Percentiles rank a stretch among this genome's conserved stretches.
Conservation (phyloP, 495 filamentous ascomycete species). For the Acidomyces sp. region DNA sequence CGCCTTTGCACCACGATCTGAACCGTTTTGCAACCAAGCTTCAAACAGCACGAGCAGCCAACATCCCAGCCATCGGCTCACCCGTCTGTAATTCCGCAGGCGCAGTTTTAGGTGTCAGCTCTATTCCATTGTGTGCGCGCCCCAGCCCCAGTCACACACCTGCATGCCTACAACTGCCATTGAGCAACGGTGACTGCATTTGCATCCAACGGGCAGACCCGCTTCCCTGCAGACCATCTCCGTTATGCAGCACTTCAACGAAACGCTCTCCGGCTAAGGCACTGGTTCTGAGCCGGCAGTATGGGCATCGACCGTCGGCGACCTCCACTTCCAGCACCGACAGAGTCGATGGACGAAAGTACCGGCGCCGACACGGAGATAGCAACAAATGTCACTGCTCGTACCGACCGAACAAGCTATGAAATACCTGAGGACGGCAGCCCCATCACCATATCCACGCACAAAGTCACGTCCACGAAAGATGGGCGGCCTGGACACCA, state of each 20-base stretch:
- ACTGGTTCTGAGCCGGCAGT: not conserved
- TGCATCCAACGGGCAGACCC: no score
- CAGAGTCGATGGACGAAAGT: slow-evolving; percentile 20
- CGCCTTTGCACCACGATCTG: no score
- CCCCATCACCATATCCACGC: slow-evolving; percentile 73
- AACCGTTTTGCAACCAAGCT: no score
- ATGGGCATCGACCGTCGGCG: slow-evolving; percentile 28
- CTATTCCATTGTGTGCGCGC: no score
- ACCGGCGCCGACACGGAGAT: slow-evolving; percentile 42
- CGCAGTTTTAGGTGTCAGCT: no score
- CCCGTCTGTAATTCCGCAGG: no score
- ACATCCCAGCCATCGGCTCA: no score
- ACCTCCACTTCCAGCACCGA: slow-evolving; percentile 30
- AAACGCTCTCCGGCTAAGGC: not conserved
- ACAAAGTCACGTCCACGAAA: slow-evolving; percentile 37
- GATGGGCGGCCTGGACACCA: slow-evolving; percentile 25
- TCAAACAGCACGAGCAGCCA: no score
- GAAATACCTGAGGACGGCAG: slow-evolving; percentile 93
- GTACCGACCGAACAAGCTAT: slow-evolving; percentile 70
- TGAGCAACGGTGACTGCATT: no score
- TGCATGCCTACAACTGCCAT: no score
- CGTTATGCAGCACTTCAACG: not conserved
- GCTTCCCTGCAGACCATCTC: no score
- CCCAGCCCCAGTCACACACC: no score
- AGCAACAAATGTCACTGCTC: slow-evolving; percentile 62